Percentiles rank a stretch among this genome's conserved stretches.
phyloP scores from a whole-genome alignment of 352 stramenopile species.

The Phytopythium vexans region DNA sequence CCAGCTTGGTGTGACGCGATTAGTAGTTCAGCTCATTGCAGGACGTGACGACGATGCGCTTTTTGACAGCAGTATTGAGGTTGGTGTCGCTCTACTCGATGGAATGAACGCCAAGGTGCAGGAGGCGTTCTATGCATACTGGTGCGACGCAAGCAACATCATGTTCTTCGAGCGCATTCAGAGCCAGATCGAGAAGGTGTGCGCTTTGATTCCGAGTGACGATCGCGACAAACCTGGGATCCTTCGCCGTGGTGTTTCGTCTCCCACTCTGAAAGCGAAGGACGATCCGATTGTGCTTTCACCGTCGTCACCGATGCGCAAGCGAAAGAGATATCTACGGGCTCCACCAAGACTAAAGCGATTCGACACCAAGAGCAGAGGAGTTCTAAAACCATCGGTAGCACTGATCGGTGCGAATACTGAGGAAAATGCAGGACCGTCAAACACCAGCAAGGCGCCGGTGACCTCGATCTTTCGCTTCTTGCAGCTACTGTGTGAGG shows the following conservation, averaged over 20 bases:
- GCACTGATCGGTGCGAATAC: no score
- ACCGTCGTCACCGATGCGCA: no score
- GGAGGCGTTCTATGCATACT: constrained; percentile 59
- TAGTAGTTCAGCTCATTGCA: constrained; percentile 66
- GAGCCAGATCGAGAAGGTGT: constrained; percentile 43
- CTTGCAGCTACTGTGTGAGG: constrained; percentile 68
- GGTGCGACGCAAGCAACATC: constrained; percentile 24
- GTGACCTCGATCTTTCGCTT: constrained; percentile 68
- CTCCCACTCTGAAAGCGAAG: no score
- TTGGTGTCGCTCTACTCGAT: constrained; percentile 65
- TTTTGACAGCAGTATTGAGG: constrained; percentile 52
- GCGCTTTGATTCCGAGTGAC: constrained; percentile 34
- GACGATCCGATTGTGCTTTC: no score
- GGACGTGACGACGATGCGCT: constrained; percentile 48
- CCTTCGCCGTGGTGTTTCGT: no score
- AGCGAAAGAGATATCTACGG: no score
- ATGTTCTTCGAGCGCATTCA: constrained; percentile 53
- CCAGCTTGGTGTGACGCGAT: constrained; percentile 48
- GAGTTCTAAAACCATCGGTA: no score
- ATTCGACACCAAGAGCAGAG: no score
- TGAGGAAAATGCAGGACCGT: no score
- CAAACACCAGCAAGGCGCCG: not conserved
- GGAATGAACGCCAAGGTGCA: constrained; percentile 79
- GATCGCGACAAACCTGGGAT: constrained; percentile 10
- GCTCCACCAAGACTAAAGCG: no score